Evolutionary conservation across 495 filamentous ascomycete genomes (phyloP).

Genomic region (Oleoguttula mirabilis): DNA sequence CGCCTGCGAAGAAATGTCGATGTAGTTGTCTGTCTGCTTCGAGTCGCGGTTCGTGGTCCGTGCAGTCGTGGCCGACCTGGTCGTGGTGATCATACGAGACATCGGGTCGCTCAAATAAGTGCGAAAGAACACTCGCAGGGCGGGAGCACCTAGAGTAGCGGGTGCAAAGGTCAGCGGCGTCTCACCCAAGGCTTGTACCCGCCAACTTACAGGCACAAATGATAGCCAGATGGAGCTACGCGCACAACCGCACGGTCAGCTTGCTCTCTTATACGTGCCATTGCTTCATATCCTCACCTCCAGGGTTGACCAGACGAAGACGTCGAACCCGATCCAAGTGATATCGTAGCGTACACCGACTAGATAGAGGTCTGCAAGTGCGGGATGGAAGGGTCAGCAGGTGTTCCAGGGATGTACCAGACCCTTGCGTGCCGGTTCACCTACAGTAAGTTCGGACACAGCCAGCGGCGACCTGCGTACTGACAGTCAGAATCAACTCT

Average conservation of each 20-base stretch:
- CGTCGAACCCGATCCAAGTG: conserved; percentile 8
- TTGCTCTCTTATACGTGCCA: no score
- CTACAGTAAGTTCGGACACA: conserved; percentile 14
- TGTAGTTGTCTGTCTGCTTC: neutral
- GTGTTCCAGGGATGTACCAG: no score
- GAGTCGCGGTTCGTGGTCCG: conserved; percentile 2
- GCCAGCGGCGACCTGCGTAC: conserved; percentile 10
- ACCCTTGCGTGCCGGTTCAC: no score
- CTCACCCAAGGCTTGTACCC: no score
- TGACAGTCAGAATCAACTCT: no score
- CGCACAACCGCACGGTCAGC: no score
- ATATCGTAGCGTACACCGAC: conserved; percentile 4
- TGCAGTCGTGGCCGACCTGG: neutral
- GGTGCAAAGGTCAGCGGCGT: no score
- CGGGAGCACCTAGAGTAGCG: no score
- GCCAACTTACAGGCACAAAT: conserved; percentile 27
- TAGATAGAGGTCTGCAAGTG: no score
- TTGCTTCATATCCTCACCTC: no score
- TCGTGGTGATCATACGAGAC: neutral
- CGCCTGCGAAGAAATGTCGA: neutral
- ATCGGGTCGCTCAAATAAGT: conserved; percentile 19
- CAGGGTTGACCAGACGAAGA: conserved; percentile 13
- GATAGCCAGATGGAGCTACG: conserved; percentile 24
- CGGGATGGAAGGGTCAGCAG: no score
- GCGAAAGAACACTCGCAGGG: conserved; percentile 26